Conservation (phyloP, 2,329 filamentous ascomycete species). For the Monilinia fructicola region DNA sequence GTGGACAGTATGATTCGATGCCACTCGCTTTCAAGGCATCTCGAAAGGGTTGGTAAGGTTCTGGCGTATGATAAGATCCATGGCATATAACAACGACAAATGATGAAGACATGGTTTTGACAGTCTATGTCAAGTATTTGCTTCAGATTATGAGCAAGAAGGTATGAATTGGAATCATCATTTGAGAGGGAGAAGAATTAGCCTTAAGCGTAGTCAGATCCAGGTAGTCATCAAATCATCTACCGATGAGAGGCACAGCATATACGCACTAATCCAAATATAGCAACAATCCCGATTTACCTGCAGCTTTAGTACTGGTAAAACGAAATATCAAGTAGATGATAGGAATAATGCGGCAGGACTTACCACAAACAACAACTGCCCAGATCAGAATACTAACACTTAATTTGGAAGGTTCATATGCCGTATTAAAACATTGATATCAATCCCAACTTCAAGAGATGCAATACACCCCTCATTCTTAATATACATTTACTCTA, state of each 20-base stretch:
- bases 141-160: not conserved
- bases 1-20: slow-evolving; percentile 13
- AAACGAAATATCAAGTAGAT: no score
- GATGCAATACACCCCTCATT: no score
- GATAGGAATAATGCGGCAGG: no score
- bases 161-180: not conserved
- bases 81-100: slow-evolving; percentile 15
- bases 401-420: no score
- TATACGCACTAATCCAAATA: not conserved
- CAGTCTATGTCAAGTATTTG: not conserved
- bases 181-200: not conserved
- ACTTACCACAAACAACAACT: no score
- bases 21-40: not conserved
- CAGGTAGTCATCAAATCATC: not conserved
- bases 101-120: not conserved
- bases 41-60: slow-evolving; percentile 9
- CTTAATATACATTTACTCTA: no score
- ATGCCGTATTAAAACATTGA: no score
- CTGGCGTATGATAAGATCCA: slow-evolving; percentile 15
- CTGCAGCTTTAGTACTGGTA: no score
- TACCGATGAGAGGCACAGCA: no score
- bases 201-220: not conserved
- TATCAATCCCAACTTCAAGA: no score
- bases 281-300: not conserved
- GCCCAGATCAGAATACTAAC: no score